Evolutionary conservation across 192 early-diverging fungal species (phyloP).

Genomic region (Podila epicladia): DNA sequence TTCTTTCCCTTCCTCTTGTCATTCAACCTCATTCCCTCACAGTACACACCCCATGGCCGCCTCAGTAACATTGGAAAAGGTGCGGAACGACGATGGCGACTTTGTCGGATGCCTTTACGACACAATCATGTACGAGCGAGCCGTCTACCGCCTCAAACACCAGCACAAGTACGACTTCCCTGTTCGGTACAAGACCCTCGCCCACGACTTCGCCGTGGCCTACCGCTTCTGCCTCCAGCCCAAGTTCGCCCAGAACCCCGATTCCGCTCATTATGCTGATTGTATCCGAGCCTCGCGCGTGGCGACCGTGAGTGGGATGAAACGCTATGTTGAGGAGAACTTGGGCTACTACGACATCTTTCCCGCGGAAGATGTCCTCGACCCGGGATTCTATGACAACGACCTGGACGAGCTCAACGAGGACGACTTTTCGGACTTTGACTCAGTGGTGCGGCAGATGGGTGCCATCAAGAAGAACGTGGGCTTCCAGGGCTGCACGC

Average conservation of each 20-base stretch:
- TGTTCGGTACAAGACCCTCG: constrained; percentile 18
- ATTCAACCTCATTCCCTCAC: no score
- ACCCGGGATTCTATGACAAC: neutral
- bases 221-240: constrained; percentile 25
- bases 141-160: constrained; percentile 21
- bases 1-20: no score
- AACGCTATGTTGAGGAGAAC: constrained; percentile 3
- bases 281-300: constrained; percentile 10
- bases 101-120: constrained; percentile 37
- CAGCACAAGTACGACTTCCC: constrained; percentile 36
- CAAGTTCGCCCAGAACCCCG: constrained; percentile 21
- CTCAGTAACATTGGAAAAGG: no score
- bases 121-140: constrained; percentile 38
- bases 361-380: neutral
- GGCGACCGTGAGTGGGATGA: constrained; percentile 16
- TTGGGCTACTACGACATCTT: constrained; percentile 23
- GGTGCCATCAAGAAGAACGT: constrained; percentile 7
- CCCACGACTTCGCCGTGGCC: constrained; percentile 18
- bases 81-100: constrained; percentile 14
- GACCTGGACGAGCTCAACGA: constrained; percentile 30
- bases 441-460: constrained; percentile 5
- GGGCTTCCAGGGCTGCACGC: constrained; percentile 10
- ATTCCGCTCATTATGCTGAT: neutral
- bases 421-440: constrained; percentile 33
- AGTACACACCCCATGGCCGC: no score